These are phyloP conservation scores for Sporobolomyces phaffii DNA, from an alignment of 768 basidiomycete genomes.

Conservation along the genomic window DNA sequence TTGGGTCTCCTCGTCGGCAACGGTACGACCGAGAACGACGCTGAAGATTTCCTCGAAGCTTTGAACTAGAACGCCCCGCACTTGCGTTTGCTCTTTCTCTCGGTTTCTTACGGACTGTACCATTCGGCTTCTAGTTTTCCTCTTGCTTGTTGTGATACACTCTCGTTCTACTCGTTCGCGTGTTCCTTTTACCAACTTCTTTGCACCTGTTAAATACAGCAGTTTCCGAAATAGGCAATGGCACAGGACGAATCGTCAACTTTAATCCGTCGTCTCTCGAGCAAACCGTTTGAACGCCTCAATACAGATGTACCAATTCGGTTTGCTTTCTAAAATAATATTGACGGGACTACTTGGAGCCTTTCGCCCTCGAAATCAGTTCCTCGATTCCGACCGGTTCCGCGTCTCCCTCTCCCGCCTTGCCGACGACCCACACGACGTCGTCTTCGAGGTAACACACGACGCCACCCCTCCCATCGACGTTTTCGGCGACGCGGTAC, in stretches of 20 bases:
- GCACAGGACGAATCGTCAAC: too few species aligned
- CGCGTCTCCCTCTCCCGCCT: conserved; percentile 51
- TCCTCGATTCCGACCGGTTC: conserved; percentile 79
- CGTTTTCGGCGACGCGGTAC: conserved; percentile 69
- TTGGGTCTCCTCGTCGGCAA: not conserved
- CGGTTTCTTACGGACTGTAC: not conserved
- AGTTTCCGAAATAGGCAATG: too few species aligned
- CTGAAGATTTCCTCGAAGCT: conserved; percentile 11
- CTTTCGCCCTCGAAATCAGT: conserved; percentile 57
- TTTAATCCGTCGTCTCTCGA: too few species aligned
- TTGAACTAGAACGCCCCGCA: not conserved
- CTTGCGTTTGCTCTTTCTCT: not conserved
- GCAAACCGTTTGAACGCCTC: too few species aligned
- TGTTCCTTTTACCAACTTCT: too few species aligned
- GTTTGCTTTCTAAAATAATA: too few species aligned
- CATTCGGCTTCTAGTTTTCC: not conserved
- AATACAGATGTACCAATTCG: too few species aligned
- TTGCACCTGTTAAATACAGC: too few species aligned
- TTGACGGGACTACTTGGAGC: not conserved
- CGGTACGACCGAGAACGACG: not conserved
- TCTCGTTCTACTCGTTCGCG: too few species aligned
- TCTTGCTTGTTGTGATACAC: too few species aligned
- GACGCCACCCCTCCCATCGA: conserved; percentile 71
- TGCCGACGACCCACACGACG: conserved; percentile 63
- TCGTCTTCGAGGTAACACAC: conserved; percentile 86